Evolutionary conservation across 1,284 basidiomycete genomes (phyloP), one percentile per base, ranked within the genome.

Genomic region (Tylopilus sp.): DNA sequence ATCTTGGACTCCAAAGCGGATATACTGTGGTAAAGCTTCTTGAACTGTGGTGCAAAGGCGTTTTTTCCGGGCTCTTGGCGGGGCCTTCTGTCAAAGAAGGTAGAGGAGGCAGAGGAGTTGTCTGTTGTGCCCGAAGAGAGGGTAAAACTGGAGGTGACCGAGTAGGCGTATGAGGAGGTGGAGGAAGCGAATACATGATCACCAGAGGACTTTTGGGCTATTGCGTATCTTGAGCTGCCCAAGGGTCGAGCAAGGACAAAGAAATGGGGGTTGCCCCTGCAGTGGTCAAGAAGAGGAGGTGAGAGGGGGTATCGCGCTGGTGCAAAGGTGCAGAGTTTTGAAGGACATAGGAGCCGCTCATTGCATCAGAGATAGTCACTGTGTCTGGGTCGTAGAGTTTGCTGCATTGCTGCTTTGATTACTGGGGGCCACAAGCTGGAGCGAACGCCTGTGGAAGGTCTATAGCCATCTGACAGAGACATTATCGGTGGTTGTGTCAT

Each of bases 191-290:
- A 94, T 39, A 92, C 82, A 66, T 91, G 89, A 70, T 93, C 91
- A 29, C 82, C 87, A 1, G 88, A 89, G 10, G 85, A 83, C 70
- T 90, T 91, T 47, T 88, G 84, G n/a, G 84, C 82, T 9, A 86
- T 86, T 2, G 80, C 72, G 2, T 81, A 78, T 16, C 79, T 84
- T 72, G 65, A 79, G 72, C 67, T 73, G 69, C 56, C 80, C 4
- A 78, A 79, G 3, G 90, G 86, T 32, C 87, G 86, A 3, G 86
- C 80, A 58, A 89, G 85, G 22, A 89, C 87, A 51, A 87, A 83
- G 78, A 95, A 96, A 10, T 90, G 87, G 53, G 95, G 93, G 76
- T 97, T 93, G 76, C 97, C 92, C 76, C 92, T 92, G 57, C 92
- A 84, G 66, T 91, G 92, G 75, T 96, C 94, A 66, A 95, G 96